Evolutionary conservation across 1,284 basidiomycete genomes (phyloP).

Genomic region (Heterobasidion occidentale): DNA sequence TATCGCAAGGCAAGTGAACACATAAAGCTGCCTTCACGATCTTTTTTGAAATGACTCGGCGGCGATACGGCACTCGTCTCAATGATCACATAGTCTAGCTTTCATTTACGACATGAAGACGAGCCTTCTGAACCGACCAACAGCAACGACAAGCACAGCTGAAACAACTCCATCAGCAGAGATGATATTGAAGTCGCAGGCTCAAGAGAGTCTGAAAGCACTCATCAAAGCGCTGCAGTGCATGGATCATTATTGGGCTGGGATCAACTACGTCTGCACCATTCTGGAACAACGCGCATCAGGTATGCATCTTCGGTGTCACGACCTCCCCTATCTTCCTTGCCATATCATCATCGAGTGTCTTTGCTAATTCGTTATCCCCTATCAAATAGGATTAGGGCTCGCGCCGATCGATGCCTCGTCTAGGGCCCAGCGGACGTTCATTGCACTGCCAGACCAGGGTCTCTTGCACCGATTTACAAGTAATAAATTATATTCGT

Average conservation of each 20-base stretch:
- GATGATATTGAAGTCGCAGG: not conserved
- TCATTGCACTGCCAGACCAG: conserved; percentile 30
- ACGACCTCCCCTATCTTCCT: not conserved
- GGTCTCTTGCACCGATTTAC: conserved; percentile 28
- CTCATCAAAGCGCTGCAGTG: conserved; percentile 23
- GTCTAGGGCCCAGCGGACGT: conserved; percentile 20
- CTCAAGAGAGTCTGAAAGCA: conserved; percentile 23
- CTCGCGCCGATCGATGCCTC: not conserved
- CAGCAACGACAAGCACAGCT: not conserved
- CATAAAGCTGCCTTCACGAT: not conserved
- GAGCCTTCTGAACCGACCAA: conserved; percentile 8
- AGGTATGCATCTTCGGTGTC: not conserved
- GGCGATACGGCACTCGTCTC: not conserved
- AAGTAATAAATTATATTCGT: conserved; percentile 6
- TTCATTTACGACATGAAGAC: conserved; percentile 29
- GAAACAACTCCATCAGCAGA: not conserved
- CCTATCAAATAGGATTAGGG: too few species aligned
- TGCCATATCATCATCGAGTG: not conserved
- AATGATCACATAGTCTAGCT: conserved; percentile 20
- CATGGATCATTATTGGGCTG: conserved; percentile 31
- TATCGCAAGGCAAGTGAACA: conserved; percentile 18
- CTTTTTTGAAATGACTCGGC: not conserved
- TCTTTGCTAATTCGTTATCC: too few species aligned
- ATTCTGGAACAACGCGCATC: conserved; percentile 16
- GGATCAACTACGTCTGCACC: conserved; percentile 22